Conservation (phyloP, 768 basidiomycete genomes). For the Gyrodon lividus region DNA sequence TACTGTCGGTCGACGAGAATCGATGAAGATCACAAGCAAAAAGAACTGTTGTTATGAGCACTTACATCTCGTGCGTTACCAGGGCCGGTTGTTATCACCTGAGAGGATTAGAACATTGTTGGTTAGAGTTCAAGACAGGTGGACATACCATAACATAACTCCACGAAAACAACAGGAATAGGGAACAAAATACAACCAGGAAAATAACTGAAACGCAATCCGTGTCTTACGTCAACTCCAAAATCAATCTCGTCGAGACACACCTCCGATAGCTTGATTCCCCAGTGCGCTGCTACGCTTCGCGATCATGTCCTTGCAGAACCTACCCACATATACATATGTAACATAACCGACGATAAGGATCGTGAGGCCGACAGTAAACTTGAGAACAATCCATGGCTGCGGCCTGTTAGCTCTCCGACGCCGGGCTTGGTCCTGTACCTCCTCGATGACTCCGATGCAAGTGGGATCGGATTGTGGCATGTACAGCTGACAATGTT, state of each 20-base stretch:
- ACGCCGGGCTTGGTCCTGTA: conserved; percentile 37
- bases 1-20: conserved; percentile 14
- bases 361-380: conserved; percentile 57
- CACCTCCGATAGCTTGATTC: conserved; percentile 60
- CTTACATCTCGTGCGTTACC: conserved; percentile 68
- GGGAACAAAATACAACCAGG: conserved; percentile 57
- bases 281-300: conserved; percentile 43
- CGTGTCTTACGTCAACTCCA: conserved; percentile 4
- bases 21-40: not conserved
- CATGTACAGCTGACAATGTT: conserved; percentile 10
- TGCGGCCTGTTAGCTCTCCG: conserved; percentile 48
- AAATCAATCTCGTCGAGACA: conserved; percentile 35
- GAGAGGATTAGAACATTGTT: not conserved
- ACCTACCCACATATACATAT: conserved; percentile 77
- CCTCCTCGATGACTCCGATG: conserved; percentile 57
- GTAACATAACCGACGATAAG: conserved; percentile 63
- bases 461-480: conserved; percentile 22
- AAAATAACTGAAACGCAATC: conserved; percentile 52
- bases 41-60: conserved; percentile 4
- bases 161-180: conserved; percentile 77
- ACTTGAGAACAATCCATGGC: conserved; percentile 74
- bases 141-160: conserved; percentile 66
- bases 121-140: not conserved
- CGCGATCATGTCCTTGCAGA: conserved; percentile 72
- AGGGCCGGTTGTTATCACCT: conserved; percentile 68